Evolutionary conservation across 2,329 filamentous ascomycete species (phyloP).

Genomic region (Epicoccum sorghinum): DNA sequence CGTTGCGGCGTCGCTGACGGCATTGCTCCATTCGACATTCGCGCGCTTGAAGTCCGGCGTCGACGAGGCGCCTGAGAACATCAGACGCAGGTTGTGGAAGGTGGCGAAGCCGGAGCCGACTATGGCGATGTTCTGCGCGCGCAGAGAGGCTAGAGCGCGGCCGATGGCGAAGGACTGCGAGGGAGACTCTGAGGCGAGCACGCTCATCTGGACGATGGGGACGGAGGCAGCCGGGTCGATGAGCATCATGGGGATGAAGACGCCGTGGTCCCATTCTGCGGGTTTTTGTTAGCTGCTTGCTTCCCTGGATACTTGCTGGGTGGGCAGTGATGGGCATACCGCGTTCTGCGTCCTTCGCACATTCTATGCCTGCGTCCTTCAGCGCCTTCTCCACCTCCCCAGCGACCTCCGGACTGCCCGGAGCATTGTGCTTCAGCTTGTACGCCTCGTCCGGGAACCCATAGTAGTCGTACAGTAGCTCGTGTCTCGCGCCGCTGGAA

Average conservation of each 20-base stretch:
- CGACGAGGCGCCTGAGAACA: conserved; percentile 47
- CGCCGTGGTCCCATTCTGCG: conserved; percentile 65
- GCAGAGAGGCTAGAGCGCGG: conserved; percentile 57
- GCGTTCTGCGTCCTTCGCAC: conserved; percentile 38
- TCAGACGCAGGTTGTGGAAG: conserved; percentile 60
- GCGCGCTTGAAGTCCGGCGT: conserved; percentile 39
- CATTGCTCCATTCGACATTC: conserved; percentile 55
- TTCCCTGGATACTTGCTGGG: too few species aligned
- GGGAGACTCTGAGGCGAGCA: conserved; percentile 60
- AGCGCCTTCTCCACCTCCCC: conserved; percentile 56
- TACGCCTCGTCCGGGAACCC: conserved; percentile 65
- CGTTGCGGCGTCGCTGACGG: conserved; percentile 51
- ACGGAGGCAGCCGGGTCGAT: conserved; percentile 59
- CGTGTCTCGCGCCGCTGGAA: conserved; percentile 56
- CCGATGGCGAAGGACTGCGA: conserved; percentile 59
- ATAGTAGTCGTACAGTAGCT: conserved; percentile 64
- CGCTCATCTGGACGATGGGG: conserved; percentile 64
- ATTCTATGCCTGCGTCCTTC: conserved; percentile 53
- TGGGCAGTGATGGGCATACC: conserved; percentile 25
- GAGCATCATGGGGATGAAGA: conserved; percentile 64
- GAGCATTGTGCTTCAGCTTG: conserved; percentile 61
- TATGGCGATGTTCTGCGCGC: conserved; percentile 62
- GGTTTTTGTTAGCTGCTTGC: background rate
- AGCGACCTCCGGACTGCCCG: conserved; percentile 62
- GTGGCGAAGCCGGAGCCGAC: conserved; percentile 66